These are phyloP conservation scores for Lathyrus sativus DNA, from an alignment of 306 rosid genomes.

Conservation along the genomic window DNA sequence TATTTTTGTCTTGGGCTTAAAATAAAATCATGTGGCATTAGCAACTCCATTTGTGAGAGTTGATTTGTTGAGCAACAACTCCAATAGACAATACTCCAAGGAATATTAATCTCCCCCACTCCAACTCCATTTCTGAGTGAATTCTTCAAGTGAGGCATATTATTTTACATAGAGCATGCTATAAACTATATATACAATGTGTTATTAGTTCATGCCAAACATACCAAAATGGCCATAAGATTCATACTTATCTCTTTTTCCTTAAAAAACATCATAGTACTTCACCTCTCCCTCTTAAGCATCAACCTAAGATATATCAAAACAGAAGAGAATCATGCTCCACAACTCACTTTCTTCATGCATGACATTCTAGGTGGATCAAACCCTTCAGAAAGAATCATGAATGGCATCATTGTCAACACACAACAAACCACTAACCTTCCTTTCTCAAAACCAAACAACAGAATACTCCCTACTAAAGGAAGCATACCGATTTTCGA, in stretches of 20 bases:
- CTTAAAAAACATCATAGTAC: neutral
- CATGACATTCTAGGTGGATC: slow-evolving; percentile 49
- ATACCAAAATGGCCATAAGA: slow-evolving; percentile 32
- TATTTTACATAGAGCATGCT: too few relatives aligned
- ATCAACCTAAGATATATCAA: neutral
- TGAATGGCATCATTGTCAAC: slow-evolving; percentile 36
- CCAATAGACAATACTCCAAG: neutral
- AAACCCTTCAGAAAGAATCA: slow-evolving; percentile 50
- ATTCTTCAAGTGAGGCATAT: too few relatives aligned
- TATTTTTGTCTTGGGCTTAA: too few relatives aligned
- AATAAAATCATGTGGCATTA: neutral
- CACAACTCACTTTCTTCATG: slow-evolving; percentile 44
- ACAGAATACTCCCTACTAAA: slow-evolving; percentile 39
- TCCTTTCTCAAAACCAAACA: slow-evolving; percentile 55
- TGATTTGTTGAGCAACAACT: slow-evolving; percentile 10
- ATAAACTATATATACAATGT: slow-evolving; percentile 1
- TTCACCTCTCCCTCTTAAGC: slow-evolving; percentile 30
- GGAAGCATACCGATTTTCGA: slow-evolving; percentile 39
- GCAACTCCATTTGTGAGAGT: neutral
- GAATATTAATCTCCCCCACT: neutral
- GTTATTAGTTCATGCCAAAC: neutral
- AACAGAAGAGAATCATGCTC: neutral
- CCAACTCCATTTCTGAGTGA: neutral
- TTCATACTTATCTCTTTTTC: neutral
- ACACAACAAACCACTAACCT: slow-evolving; percentile 34